These are phyloP conservation scores for Arctium minus DNA, from an alignment of 129 eudicot genomes.

Conservation along the genomic window DNA sequence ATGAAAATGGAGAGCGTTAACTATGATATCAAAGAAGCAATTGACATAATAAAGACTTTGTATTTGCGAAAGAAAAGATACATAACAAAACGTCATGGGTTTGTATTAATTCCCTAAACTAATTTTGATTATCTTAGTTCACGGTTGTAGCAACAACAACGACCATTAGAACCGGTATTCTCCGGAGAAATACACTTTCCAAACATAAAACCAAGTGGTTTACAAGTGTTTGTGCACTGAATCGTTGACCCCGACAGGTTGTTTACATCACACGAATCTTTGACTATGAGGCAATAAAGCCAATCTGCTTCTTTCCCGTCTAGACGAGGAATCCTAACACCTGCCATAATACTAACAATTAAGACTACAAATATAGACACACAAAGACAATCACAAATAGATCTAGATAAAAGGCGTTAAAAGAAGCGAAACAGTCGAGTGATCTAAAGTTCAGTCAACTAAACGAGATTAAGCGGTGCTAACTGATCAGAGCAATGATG, in stretches of 20 bases:
- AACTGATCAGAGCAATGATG: too few relatives aligned
- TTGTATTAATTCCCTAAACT: too few relatives aligned
- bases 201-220: neutral
- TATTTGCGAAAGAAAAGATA: neutral
- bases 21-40: neutral
- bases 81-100: neutral
- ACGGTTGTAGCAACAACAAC: neutral
- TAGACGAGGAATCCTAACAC: neutral
- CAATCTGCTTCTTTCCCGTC: neutral
- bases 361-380: neutral
- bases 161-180: neutral
- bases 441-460: too few relatives aligned
- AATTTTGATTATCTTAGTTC: neutral
- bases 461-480: too few relatives aligned
- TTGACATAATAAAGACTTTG: neutral
- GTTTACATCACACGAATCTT: too few relatives aligned
- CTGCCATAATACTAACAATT: neutral
- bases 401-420: neutral
- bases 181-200: neutral
- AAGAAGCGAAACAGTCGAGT: neutral
- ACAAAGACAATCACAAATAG: too few relatives aligned
- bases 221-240: neutral
- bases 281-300: neutral
- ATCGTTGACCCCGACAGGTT: too few relatives aligned
- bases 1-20: neutral